Evolutionary conservation across 768 basidiomycete genomes (phyloP).

Genomic region (Suillus cothurnatus): DNA sequence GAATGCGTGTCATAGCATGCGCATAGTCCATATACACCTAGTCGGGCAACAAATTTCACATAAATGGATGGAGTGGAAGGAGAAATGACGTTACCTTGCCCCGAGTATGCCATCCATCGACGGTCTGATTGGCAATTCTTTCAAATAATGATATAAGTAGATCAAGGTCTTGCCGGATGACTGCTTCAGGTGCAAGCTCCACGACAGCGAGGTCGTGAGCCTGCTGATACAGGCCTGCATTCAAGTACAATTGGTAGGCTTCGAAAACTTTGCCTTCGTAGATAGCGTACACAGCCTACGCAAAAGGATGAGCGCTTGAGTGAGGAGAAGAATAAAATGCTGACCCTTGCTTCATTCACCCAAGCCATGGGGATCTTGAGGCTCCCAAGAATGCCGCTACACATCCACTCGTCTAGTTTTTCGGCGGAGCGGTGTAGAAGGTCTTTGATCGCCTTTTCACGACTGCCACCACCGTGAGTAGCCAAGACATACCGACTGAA

Average conservation of each 20-base stretch:
- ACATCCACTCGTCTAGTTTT: slow-evolving; percentile 72
- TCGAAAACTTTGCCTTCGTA: slow-evolving; percentile 62
- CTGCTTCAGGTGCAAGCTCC: slow-evolving; percentile 87
- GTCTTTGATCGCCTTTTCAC: slow-evolving; percentile 81
- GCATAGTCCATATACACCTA: slow-evolving; percentile 77
- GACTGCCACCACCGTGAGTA: slow-evolving; percentile 46
- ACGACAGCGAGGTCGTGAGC: slow-evolving; percentile 85
- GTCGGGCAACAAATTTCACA: slow-evolving; percentile 3
- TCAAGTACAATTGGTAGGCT: slow-evolving; percentile 77
- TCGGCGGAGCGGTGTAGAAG: slow-evolving; percentile 71
- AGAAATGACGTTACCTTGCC: slow-evolving; percentile 63
- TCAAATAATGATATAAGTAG: slow-evolving; percentile 72
- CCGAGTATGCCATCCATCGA: slow-evolving; percentile 80
- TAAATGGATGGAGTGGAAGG: slow-evolving; percentile 9
- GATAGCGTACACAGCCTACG: slow-evolving; percentile 67
- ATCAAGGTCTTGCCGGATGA: slow-evolving; percentile 57
- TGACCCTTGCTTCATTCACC: slow-evolving; percentile 89
- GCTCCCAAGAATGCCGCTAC: slow-evolving; percentile 69
- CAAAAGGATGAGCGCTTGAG: background rate
- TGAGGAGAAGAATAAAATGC: slow-evolving; percentile 11
- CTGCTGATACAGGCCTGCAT: slow-evolving; percentile 66
- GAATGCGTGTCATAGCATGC: slow-evolving; percentile 60
- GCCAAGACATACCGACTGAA: slow-evolving; percentile 2
- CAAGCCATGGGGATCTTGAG: slow-evolving; percentile 82
- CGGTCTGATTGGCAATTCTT: slow-evolving; percentile 54